Evolutionary conservation across 2,329 filamentous ascomycete genomes (phyloP).

Genomic region (Verruconis gallopava): DNA sequence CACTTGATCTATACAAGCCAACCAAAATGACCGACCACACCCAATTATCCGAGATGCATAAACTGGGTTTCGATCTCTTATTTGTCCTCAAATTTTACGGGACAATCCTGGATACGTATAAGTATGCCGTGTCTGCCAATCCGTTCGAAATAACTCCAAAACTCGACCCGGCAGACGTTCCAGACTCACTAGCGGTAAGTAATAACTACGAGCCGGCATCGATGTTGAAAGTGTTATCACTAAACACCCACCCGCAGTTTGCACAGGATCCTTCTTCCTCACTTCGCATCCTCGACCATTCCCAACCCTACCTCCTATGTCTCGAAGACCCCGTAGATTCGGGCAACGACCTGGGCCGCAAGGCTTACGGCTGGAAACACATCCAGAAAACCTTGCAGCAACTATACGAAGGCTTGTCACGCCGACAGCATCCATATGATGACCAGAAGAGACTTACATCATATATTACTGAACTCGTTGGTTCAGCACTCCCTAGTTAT

Average conservation of each 20-base stretch:
- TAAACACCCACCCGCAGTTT: background rate
- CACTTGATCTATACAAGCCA: conserved; percentile 30
- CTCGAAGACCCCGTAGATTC: conserved; percentile 48
- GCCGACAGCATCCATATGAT: background rate
- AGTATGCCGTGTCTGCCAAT: background rate
- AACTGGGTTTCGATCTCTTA: too few relatives aligned
- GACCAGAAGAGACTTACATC: too few relatives aligned
- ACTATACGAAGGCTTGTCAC: conserved; percentile 10
- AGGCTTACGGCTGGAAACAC: conserved; percentile 36
- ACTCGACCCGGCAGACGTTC: too few relatives aligned
- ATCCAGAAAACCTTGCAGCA: conserved; percentile 31
- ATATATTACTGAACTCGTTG: too few relatives aligned
- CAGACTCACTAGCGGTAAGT: too few relatives aligned
- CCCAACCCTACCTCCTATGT: conserved; percentile 32
- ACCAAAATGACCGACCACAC: too few relatives aligned
- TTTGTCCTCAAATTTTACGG: background rate
- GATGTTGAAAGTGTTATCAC: too few relatives aligned
- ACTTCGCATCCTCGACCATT: conserved; percentile 15
- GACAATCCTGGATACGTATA: background rate
- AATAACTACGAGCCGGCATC: too few relatives aligned
- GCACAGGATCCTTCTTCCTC: background rate
- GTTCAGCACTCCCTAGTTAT: too few relatives aligned
- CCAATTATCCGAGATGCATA: too few relatives aligned
- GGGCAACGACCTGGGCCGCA: conserved; percentile 43
- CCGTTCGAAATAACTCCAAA: too few relatives aligned